Evolutionary conservation across 192 early-diverging fungal species (phyloP), one percentile per base, ranked within the genome.

Genomic region (Lobosporangium transversale): DNA sequence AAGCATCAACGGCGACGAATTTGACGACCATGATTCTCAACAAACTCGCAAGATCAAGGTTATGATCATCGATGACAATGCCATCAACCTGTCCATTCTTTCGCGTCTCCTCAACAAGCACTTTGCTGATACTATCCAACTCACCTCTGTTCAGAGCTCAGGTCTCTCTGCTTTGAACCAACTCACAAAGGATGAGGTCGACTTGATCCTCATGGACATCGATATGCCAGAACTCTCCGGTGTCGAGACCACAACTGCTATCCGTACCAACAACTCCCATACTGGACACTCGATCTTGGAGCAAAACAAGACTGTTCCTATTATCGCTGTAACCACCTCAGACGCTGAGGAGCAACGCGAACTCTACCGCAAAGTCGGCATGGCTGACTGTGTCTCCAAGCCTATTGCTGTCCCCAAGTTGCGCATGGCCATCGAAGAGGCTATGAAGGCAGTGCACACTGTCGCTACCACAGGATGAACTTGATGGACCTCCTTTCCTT

Each of bases 21-120:
- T 54, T 64, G 74, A 67, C 24, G 55, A 58, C 26, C 31, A 55
- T 11, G 27, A 31, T 29, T 14, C 7, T 7, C 24, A 54, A 23
- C 68, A 61, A 44, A 35, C 67, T 47, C 78, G 62, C 49, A 67
- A 70, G 55, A 66, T 88, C 45, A 80, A 76, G 35, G 80, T 89
- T 10, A 75, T 91, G 43, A 80, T 89, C 49, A 85, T 89, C 3
- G 90, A 91, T 64, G 90, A 92, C 47, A 92, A 92, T 68, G 73
- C 71, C 29, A 85, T 92, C 79, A 90, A 90, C 64, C 85, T 88
- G 26, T 53, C 68, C 40, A 85, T 92, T 37, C 61, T 91, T 32
- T 80, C 79, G 10, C 85, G 86, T 10, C 81, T 86, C 31, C 83
- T 91, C 35, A 64, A 70, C 43, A 87, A 85, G 44, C 80, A 84